Conservation (phyloP, 306 rosid species). For the Medicago ruthenica region DNA sequence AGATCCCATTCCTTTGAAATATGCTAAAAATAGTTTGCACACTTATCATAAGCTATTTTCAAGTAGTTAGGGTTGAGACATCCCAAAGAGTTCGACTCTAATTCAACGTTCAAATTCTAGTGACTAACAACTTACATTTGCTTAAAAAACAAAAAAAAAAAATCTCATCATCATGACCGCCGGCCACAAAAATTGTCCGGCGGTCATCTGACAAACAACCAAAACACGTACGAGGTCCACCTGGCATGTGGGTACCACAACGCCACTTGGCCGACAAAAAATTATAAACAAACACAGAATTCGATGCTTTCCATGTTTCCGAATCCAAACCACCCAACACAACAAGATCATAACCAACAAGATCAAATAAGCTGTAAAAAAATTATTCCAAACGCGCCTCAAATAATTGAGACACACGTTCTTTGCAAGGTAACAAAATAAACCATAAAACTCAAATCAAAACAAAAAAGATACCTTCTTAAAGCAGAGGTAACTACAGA, state of each 20-base stretch:
- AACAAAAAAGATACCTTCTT: slow-evolving; percentile 46
- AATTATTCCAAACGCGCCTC: not conserved
- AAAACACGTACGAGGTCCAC: slow-evolving; percentile 62
- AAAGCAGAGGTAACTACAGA: slow-evolving; percentile 49
- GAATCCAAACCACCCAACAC: slow-evolving; percentile 82
- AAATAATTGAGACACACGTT: too few relatives aligned
- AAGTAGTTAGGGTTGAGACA: not conserved
- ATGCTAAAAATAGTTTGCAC: not conserved
- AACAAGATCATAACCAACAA: slow-evolving; percentile 61
- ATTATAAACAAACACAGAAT: slow-evolving; percentile 58
- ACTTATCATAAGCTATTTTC: not conserved
- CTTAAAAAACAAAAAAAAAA: too few relatives aligned
- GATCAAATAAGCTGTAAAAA: not conserved
- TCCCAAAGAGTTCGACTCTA: too few relatives aligned
- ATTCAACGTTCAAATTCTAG: not conserved
- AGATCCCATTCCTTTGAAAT: not conserved
- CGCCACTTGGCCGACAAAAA: slow-evolving; percentile 65
- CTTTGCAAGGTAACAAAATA: too few relatives aligned
- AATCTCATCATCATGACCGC: slow-evolving; percentile 75
- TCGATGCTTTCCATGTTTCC: slow-evolving; percentile 58
- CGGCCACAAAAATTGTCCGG: slow-evolving; percentile 56
- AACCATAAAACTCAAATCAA: not conserved
- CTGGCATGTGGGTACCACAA: slow-evolving; percentile 66
- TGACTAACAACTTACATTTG: not conserved
- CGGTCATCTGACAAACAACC: slow-evolving; percentile 60